These are phyloP conservation scores for Somion occarium DNA, from an alignment of 1,284 basidiomycete species.

Conservation along the genomic window DNA sequence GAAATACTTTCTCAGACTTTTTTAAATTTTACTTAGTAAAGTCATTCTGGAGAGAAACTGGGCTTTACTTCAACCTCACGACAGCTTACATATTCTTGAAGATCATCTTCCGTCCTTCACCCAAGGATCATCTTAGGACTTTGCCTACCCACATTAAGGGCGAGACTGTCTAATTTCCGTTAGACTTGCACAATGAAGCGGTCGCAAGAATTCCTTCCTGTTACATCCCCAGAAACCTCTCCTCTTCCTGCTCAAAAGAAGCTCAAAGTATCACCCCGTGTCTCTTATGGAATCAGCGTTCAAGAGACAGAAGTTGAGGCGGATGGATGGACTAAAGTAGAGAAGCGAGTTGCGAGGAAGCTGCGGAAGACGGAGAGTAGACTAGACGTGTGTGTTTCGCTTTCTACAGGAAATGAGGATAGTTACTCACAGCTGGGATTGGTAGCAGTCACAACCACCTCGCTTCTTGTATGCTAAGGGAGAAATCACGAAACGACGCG, in stretches of 20 bases:
- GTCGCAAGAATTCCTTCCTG: slow-evolving; percentile 21
- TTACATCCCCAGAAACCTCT: slow-evolving; percentile 16
- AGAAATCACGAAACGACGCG: slow-evolving; percentile 68
- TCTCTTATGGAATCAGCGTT: slow-evolving; percentile 15
- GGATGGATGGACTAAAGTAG: slow-evolving; percentile 65
- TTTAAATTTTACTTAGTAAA: too few relatives aligned
- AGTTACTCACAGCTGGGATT: not conserved
- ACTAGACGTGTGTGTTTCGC: slow-evolving; percentile 48
- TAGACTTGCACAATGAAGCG: slow-evolving; percentile 31
- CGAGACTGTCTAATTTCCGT: too few relatives aligned
- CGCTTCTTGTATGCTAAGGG: slow-evolving; percentile 75
- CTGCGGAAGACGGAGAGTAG: slow-evolving; percentile 51
- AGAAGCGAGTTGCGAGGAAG: slow-evolving; percentile 73
- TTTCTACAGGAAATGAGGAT: slow-evolving; percentile 7
- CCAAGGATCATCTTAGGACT: too few relatives aligned
- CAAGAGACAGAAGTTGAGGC: slow-evolving; percentile 9
- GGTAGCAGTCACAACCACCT: slow-evolving; percentile 61
- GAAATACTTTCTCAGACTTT: too few relatives aligned
- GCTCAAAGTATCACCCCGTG: slow-evolving; percentile 20
- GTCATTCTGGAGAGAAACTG: too few relatives aligned
- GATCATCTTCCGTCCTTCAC: too few relatives aligned
- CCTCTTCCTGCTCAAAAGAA: slow-evolving; percentile 30
- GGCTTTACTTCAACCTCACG: too few relatives aligned
- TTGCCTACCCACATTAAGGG: too few relatives aligned
- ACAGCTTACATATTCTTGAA: too few relatives aligned